Conservation (phyloP, 768 basidiomycete genomes). For the Tephrocybe rancida region DNA sequence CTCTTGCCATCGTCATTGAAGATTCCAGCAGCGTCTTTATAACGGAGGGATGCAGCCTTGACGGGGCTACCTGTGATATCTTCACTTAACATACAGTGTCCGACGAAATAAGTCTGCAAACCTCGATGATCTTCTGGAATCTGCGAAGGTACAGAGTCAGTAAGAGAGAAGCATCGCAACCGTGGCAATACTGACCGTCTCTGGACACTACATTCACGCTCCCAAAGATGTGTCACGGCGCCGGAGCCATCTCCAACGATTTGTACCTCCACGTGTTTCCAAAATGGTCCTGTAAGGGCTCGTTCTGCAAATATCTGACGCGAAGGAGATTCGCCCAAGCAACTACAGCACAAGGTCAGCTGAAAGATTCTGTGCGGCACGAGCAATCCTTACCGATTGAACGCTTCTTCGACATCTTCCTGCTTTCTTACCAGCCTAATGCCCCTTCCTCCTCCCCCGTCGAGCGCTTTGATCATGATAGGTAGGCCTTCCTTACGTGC, state of each 20-base stretch:
- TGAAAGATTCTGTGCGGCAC: background rate
- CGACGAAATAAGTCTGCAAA: conserved; percentile 24
- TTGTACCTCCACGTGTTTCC: conserved; percentile 88
- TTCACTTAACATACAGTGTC: background rate
- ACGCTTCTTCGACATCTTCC: conserved; percentile 72
- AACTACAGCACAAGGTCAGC: conserved; percentile 18
- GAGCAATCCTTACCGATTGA: conserved; percentile 48
- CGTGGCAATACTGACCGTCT: conserved; percentile 50
- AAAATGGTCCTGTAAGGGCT: conserved; percentile 71
- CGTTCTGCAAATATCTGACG: conserved; percentile 79
- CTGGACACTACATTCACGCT: conserved; percentile 92
- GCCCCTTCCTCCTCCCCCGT: conserved; percentile 89
- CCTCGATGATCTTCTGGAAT: conserved; percentile 88
- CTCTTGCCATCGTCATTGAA: conserved; percentile 77
- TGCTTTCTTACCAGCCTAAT: conserved; percentile 84
- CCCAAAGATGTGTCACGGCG: conserved; percentile 84
- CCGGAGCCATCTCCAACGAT: conserved; percentile 79
- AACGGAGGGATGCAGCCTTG: conserved; percentile 70
- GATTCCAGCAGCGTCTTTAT: conserved; percentile 71
- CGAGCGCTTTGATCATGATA: conserved; percentile 91
- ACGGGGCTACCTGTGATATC: conserved; percentile 56
- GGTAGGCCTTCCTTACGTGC: conserved; percentile 31
- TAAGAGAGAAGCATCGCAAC: background rate
- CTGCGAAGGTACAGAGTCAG: conserved; percentile 19
- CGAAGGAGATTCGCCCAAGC: conserved; percentile 40